Evolutionary conservation across 768 basidiomycete genomes (phyloP).

Genomic region (Cystobasidium ongulense): DNA sequence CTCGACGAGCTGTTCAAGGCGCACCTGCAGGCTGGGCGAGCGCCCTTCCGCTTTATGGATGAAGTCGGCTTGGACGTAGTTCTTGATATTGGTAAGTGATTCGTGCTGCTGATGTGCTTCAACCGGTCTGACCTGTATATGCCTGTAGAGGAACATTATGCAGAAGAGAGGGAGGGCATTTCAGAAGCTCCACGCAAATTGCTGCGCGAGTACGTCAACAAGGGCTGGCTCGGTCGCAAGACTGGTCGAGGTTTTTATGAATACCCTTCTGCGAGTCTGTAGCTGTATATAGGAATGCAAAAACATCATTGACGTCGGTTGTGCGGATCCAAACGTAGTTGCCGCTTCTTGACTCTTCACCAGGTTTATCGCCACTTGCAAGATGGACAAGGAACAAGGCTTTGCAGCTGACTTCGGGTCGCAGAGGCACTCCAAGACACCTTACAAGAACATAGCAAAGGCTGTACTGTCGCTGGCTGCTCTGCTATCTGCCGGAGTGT

Average conservation of each 20-base stretch:
- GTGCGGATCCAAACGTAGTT: too few species aligned
- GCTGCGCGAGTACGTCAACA: not conserved
- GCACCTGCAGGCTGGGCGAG: conserved; percentile 1
- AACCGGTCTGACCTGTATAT: not conserved
- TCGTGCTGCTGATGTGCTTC: not conserved
- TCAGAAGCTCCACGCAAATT: not conserved
- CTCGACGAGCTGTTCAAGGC: conserved; percentile 8
- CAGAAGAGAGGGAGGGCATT: conserved; percentile 1
- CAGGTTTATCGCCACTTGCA: too few species aligned
- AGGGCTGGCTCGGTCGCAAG: conserved; percentile 2
- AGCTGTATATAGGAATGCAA: not conserved
- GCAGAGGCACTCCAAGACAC: too few species aligned
- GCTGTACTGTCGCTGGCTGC: too few species aligned
- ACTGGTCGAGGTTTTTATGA: conserved; percentile 12
- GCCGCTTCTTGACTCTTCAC: too few species aligned
- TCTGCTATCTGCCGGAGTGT: too few species aligned
- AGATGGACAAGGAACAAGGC: too few species aligned
- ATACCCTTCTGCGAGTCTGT: not conserved
- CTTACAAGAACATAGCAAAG: too few species aligned
- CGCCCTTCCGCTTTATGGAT: conserved; percentile 22
- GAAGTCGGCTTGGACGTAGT: conserved; percentile 25
- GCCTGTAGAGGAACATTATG: conserved; percentile 16
- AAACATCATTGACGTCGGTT: too few species aligned
- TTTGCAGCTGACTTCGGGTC: too few species aligned
- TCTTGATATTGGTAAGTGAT: conserved; percentile 16